Conservation (phyloP, 2,329 filamentous ascomycete species). For the Plectosphaerella cucumerina region DNA sequence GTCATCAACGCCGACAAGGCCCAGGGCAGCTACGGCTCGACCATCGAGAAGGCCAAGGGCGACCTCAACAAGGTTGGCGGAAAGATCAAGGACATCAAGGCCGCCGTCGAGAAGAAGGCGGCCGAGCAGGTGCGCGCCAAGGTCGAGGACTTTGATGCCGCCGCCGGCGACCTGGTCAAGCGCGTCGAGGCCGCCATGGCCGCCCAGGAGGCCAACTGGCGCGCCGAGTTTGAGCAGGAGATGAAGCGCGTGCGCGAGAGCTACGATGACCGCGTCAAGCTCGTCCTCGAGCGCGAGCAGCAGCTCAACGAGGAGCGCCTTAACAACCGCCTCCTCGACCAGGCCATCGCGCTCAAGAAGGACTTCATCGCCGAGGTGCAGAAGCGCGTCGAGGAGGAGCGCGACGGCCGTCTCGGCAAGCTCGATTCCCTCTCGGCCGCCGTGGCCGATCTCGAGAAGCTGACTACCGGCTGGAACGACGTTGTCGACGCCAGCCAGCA, state of each 20-base stretch:
- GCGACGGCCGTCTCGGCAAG: constrained; percentile 79
- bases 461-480: constrained; percentile 85
- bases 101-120: constrained; percentile 63
- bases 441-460: constrained; percentile 78
- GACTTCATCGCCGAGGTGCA: constrained; percentile 76
- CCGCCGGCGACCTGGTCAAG: constrained; percentile 80
- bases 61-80: constrained; percentile 74
- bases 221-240: constrained; percentile 82
- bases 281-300: constrained; percentile 74
- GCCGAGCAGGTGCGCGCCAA: constrained; percentile 71
- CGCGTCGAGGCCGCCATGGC: constrained; percentile 83
- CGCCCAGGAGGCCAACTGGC: constrained; percentile 76
- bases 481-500: constrained; percentile 87
- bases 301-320: constrained; percentile 79
- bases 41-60: constrained; percentile 80
- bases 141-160: constrained; percentile 75
- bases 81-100: constrained; percentile 73
- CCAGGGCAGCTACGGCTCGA: constrained; percentile 69
- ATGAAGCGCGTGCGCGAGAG: constrained; percentile 71
- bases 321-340: constrained; percentile 82
- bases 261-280: constrained; percentile 76
- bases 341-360: constrained; percentile 83
- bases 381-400: constrained; percentile 81
- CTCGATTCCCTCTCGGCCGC: constrained; percentile 73
- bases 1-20: constrained; percentile 86